A percentile compares a stretch with the other conserved stretches of the same genome.
Conservation (phyloP, 1,139 yeast species). For the Geotrichum citri-aurantii region DNA sequence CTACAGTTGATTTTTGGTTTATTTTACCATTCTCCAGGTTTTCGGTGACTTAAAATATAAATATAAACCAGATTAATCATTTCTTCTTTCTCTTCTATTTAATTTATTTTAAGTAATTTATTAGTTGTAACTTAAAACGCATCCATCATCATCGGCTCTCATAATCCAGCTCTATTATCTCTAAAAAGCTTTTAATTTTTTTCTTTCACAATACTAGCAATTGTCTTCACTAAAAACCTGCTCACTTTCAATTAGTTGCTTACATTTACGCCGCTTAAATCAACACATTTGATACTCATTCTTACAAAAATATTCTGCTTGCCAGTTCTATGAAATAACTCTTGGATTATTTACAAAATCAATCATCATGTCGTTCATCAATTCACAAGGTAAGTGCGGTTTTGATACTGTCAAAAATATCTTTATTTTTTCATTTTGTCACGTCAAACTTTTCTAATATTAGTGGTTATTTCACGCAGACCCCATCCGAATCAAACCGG, state of each 20-base stretch:
- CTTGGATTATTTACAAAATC: neutral
- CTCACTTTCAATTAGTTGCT: neutral
- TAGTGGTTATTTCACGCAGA: neutral
- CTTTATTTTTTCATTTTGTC: neutral
- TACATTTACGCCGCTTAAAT: neutral
- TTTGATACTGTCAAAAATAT: conserved; percentile 5
- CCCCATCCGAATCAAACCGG: conserved; percentile 11
- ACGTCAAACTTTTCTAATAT: neutral
- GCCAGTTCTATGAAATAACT: neutral
- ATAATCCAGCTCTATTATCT: neutral
- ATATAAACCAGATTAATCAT: neutral
- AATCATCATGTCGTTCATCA: conserved; percentile 13
- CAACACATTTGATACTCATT: neutral
- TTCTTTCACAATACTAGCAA: neutral
- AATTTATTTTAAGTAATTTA: neutral
- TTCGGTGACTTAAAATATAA: no score
- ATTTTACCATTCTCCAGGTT: neutral
- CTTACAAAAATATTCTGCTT: neutral
- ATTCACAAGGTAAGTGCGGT: conserved; percentile 14
- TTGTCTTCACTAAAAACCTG: neutral
- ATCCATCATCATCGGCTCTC: neutral
- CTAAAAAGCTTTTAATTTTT: neutral
- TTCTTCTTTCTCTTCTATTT: neutral
- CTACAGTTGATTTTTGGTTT: neutral
- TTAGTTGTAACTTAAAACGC: neutral